phyloP scores from a whole-genome alignment of 1,284 basidiomycete species.

The Sanguinoderma infundibulare region DNA sequence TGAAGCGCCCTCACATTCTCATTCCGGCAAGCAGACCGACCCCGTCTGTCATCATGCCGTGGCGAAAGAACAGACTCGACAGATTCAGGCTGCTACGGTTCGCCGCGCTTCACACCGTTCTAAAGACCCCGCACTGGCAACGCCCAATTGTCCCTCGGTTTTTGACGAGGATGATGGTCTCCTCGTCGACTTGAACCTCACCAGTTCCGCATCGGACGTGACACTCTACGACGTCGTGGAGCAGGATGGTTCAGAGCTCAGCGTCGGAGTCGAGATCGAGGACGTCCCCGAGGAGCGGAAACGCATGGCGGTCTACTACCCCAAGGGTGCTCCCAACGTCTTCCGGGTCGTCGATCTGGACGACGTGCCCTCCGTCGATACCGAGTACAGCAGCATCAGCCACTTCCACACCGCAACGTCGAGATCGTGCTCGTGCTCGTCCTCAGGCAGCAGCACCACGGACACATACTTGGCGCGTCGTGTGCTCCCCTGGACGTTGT shows the following conservation, averaged over 20 bases:
- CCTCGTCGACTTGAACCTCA: not conserved
- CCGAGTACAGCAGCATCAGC: not conserved
- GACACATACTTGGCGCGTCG: not conserved
- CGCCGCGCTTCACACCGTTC: not conserved
- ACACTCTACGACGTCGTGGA: slow-evolving; percentile 3
- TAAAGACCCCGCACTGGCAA: not conserved
- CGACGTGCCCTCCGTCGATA: not conserved
- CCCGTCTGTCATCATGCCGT: not conserved
- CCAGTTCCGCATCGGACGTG: not conserved
- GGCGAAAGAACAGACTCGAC: not conserved
- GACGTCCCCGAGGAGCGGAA: not conserved
- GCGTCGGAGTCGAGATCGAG: slow-evolving; percentile 8
- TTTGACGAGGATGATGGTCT: not conserved
- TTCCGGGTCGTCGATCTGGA: not conserved
- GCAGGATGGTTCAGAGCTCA: not conserved
- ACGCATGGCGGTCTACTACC: not conserved
- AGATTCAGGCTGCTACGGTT: not conserved
- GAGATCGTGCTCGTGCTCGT: not conserved
- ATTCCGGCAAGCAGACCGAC: not conserved
- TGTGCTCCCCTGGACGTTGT: not conserved
- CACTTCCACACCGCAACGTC: not conserved
- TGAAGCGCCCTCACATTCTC: not conserved
- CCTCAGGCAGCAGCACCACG: not conserved
- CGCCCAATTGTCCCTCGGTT: not conserved
- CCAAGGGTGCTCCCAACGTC: not conserved